A percentile compares a stretch with the other conserved stretches of the same genome.
Evolutionary conservation across 352 stramenopile species (phyloP).

Genomic region (Phytophthora kernoviae): DNA sequence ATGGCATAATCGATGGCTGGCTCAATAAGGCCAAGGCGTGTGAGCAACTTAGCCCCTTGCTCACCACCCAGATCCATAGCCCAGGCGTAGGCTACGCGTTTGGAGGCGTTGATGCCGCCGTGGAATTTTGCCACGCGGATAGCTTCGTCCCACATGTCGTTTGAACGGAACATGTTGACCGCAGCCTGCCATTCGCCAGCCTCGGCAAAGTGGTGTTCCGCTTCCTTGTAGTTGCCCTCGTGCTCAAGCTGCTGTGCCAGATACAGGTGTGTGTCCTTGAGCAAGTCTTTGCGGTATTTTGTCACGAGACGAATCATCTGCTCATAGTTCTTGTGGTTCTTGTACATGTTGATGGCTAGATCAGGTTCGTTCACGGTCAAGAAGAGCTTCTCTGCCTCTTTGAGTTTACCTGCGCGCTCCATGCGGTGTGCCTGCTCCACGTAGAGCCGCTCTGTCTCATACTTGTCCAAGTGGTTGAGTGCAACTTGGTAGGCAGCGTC

Average conservation of each 20-base stretch:
- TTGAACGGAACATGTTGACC: conserved; percentile 95
- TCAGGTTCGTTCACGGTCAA: conserved; percentile 93
- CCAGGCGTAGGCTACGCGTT: conserved; percentile 94
- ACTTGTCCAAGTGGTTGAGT: conserved; percentile 91
- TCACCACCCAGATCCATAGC: conserved; percentile 91
- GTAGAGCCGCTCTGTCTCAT: conserved; percentile 92
- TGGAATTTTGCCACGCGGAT: conserved; percentile 94
- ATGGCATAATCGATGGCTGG: conserved; percentile 94
- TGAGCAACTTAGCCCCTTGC: conserved; percentile 91
- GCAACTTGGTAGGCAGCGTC: conserved; percentile 93
- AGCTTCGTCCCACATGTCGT: conserved; percentile 95
- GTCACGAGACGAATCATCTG: conserved; percentile 95
- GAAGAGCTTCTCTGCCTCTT: conserved; percentile 95
- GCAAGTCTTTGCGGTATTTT: conserved; percentile 92
- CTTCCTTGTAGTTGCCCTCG: conserved; percentile 92
- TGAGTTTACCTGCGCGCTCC: conserved; percentile 89
- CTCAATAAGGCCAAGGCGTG: conserved; percentile 91
- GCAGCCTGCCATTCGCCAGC: conserved; percentile 92
- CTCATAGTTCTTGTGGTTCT: conserved; percentile 95
- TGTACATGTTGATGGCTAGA: conserved; percentile 97
- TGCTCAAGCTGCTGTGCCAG: conserved; percentile 93
- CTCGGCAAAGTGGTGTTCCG: conserved; percentile 94
- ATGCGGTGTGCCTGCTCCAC: conserved; percentile 93
- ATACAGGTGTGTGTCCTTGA: conserved; percentile 94
- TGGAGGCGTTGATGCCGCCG: conserved; percentile 90